Percentiles rank a stretch among this genome's conserved stretches.
Evolutionary conservation across 129 eudicot species (phyloP).

Genomic region (Arctium lappa): DNA sequence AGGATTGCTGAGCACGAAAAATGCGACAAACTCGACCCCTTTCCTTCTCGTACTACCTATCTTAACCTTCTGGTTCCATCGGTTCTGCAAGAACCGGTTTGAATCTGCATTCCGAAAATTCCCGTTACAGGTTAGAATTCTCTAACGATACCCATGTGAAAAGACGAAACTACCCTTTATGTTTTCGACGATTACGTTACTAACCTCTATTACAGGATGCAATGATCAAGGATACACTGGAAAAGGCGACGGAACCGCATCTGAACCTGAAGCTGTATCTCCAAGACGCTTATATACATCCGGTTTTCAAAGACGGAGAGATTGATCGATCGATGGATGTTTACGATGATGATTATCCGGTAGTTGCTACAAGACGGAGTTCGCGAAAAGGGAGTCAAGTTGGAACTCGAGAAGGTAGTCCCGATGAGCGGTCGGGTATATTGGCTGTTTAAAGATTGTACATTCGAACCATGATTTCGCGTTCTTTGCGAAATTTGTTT

Average conservation of each 20-base stretch:
- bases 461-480: neutral
- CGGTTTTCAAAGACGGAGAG: slow-evolving; percentile 64
- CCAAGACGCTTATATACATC: slow-evolving; percentile 77
- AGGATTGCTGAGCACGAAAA: slow-evolving; percentile 84
- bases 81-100: slow-evolving; percentile 81
- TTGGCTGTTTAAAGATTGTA: slow-evolving; percentile 12
- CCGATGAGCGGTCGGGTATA: slow-evolving; percentile 26
- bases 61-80: slow-evolving; percentile 81
- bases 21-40: slow-evolving; percentile 53
- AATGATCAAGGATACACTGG: slow-evolving; percentile 87
- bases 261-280: slow-evolving; percentile 63
- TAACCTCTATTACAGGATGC: slow-evolving; percentile 68
- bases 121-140: slow-evolving; percentile 79
- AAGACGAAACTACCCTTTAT: slow-evolving; percentile 8
- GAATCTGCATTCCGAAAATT: slow-evolving; percentile 67
- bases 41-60: slow-evolving; percentile 61
- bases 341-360: slow-evolving; percentile 56
- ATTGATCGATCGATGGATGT: slow-evolving; percentile 21
- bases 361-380: slow-evolving; percentile 77
- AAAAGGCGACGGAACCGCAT: slow-evolving; percentile 81
- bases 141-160: neutral
- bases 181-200: slow-evolving; percentile 46
- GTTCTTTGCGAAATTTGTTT: slow-evolving; percentile 8
- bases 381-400: slow-evolving; percentile 42
- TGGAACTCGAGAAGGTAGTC: slow-evolving; percentile 33